Base-by-base conservation (phyloP, 2,329 filamentous ascomycete species). In the Nectriaceae sp. region DNA sequence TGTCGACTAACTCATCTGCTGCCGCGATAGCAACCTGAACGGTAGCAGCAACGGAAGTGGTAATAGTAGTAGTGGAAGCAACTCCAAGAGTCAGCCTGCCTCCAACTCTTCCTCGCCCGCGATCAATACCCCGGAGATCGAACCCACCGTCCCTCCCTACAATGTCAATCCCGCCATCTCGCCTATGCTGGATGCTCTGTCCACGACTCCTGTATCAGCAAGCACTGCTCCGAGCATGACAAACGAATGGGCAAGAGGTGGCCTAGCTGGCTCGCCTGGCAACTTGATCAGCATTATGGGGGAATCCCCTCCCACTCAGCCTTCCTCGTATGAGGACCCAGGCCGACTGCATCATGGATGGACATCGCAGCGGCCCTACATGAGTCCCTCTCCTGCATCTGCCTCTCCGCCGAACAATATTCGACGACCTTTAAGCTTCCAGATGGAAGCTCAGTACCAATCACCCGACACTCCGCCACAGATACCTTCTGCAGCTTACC, bases 391-490 rank as follows among this genome's bases (percentile, higher is more conserved):
- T 21, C 69, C 73, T 5, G 65, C 74, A 1, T 78, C 76, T 1
- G 59, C 67, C 35, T 73, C 70, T 10, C 68, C 71, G 33, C 69
- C 67, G 15, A 66, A 60, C 21, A 63, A 58, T 46, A 55, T 64
- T 31, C 69, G 71, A 46, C 73, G 78, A 21, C 78, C 79, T 4
- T 62, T 81, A 51, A 83, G 80, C 64, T 81, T 76, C 59, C 80
- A 84, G 40, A 73, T 76, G 68, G 77, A 79, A 26, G 61, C 66
- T 11, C 71, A 74, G 5, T 74, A 74, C 54, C 69, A 69, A 21
- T 65, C 71, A 3, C 67, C 70, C 5, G 73, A 75, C 44, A 66
- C 69, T 2, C 69, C 73, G 13, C 65, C 70, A 10, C 69, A 69
- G 18, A 56, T 69, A 5, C 59, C 70, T 4, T 52, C 62, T 31